Evolutionary conservation across 75 land plant species (phyloP), one percentile per base, ranked within the genome.

Genomic region (Cupressus sempervirens): DNA sequence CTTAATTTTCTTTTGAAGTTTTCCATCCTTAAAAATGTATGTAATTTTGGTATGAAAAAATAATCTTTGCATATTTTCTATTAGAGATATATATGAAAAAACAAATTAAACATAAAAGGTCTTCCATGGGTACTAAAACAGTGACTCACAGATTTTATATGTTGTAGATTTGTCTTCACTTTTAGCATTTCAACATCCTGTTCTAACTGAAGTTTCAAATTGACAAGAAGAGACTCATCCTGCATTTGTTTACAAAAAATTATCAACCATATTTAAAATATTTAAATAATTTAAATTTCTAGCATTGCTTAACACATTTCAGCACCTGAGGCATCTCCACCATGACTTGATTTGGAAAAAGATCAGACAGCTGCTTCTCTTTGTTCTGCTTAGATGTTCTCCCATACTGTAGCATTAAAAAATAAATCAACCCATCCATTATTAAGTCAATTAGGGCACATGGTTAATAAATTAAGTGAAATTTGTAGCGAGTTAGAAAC

Each of bases 181-280:
- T 85, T 85, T 15, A 85, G 83, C 2, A 83, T 85, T 72, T 85
- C 86, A 26, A 79, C 82, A 85, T 85, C 86, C 48, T 68, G 62
- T 77, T 85, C 86, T 18, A 85, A 41, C 86, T 85, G 86, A 23
- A 13, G 82, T 35, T 85, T 85, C 86, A 82, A 85, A n/a, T 75
- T 83, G 8, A n/a, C 35, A 20, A 85, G 83, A n/a, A 79, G 36
- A 1, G 30, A 58, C 32, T 85, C 86, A 80, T 85, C 86, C 86
- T 85, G 53, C 34, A 29, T 38, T 76, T 30, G 32, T 58, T n/a
- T 58, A 53, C 11, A 6, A 58, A 38, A 58, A 58, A 81, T 23
- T 58, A 3, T 58, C 65, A 58, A 20, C 23, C 4, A 76, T 38
- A 76, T 35, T 9, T 76, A 23, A n/a, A 23, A 76, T 32, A 14